These are phyloP conservation scores for Eurotiales sp. DNA, from an alignment of 2,329 filamentous ascomycete species.

Conservation along the genomic window DNA sequence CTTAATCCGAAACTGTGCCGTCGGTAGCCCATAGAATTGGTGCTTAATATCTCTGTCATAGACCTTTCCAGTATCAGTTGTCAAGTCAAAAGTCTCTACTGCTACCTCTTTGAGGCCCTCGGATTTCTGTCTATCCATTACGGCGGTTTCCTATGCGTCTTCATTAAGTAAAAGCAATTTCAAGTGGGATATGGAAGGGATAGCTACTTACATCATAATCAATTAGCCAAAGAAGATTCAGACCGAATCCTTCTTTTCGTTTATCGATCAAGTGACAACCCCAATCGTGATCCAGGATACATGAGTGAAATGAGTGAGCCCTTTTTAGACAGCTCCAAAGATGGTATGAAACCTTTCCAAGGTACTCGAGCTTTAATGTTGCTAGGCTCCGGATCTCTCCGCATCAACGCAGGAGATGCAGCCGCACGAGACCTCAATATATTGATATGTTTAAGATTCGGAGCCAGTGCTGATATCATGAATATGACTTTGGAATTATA, in stretches of 20 bases:
- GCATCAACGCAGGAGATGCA: neutral
- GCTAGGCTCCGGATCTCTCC: neutral
- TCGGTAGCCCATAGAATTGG: neutral
- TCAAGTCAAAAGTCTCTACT: too few species aligned
- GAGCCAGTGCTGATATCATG: neutral
- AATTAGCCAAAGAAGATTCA: neutral
- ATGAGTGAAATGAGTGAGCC: neutral
- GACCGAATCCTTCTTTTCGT: too few species aligned
- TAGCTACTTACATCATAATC: too few species aligned
- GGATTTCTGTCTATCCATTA: too few species aligned
- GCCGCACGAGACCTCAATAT: neutral
- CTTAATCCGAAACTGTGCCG: neutral
- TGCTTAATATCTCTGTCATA: neutral
- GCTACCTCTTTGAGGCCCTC: neutral
- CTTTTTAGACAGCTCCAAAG: neutral
- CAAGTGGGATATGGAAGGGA: too few species aligned
- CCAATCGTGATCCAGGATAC: neutral
- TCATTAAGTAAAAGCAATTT: too few species aligned
- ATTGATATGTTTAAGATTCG: constrained; percentile 9
- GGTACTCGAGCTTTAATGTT: neutral
- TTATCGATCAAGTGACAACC: neutral
- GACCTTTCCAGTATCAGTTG: too few species aligned
- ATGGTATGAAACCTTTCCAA: constrained; percentile 4
- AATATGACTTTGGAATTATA: neutral
- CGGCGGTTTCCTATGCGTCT: too few species aligned